phyloP scores from a whole-genome alignment of 768 basidiomycete species.

The Lactarius trivialis region DNA sequence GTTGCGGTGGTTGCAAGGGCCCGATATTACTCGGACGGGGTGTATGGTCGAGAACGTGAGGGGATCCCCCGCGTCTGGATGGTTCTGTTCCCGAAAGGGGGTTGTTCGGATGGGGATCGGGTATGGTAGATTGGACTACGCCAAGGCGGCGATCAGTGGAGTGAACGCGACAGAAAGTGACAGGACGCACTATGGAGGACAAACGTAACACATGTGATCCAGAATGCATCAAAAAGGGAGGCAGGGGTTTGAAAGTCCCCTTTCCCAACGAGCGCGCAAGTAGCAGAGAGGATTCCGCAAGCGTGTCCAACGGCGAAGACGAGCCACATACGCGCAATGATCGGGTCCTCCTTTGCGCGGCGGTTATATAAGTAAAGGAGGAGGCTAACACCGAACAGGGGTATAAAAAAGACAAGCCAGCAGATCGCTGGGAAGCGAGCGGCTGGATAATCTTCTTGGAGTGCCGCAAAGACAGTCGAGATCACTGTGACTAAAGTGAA shows the following conservation, averaged over 20 bases:
- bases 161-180: not conserved
- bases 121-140: conserved; percentile 14
- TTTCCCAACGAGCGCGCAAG: conserved; percentile 13
- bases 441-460: conserved; percentile 16
- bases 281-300: conserved; percentile 9
- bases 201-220: conserved; percentile 14
- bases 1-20: not conserved
- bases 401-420: conserved; percentile 20
- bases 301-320: conserved; percentile 16
- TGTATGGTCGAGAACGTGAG: not conserved
- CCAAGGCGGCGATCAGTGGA: conserved; percentile 1
- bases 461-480: conserved; percentile 11
- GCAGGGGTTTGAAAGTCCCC: conserved; percentile 19
- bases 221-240: conserved; percentile 17
- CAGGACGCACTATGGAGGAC: conserved; percentile 14
- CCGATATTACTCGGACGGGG: conserved; percentile 10
- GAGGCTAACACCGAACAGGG: conserved; percentile 13
- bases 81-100: not conserved
- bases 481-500: conserved; percentile 10
- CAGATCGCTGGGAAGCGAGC: conserved; percentile 17
- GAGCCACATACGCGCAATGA: conserved; percentile 18
- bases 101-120: conserved; percentile 3
- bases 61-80: not conserved
- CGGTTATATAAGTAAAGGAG: conserved; percentile 16
- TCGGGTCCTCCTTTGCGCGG: conserved; percentile 6